Evolutionary conservation across 2,329 filamentous ascomycete species (phyloP), one percentile per base, ranked within the genome.

Genomic region (Septoria petroselini): DNA sequence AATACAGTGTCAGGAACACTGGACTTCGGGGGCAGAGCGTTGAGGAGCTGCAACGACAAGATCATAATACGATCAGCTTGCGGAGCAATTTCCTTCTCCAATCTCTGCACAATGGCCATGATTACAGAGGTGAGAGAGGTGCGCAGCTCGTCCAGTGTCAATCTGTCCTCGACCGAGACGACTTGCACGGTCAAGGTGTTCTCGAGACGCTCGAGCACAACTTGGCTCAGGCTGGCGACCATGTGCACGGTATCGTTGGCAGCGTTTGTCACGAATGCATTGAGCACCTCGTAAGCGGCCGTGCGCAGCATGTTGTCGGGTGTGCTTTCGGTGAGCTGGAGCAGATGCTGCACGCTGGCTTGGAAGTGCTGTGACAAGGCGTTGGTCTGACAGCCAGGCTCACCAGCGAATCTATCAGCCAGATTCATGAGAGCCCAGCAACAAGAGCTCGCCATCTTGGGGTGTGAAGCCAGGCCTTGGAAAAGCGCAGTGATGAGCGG

Each of bases 341-440:
- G 79, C 45, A 98, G 79, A 53, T 88, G 89, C 64, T 83, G 83
- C 52, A 97, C 85, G 67, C 91, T 95, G 64, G 91, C 82, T 72
- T 95, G 86, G 76, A 98, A 98, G 73, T 96, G 89, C 55, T 85
- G 83, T 2, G 91, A 95, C 41, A 98, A 77, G 35, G 89, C 80
- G 73, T 97, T 98, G 41, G 77, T 77, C 62, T 85, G 76, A 53
- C 84, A 85, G 41, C 88, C 88, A 48, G 84, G 79, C 48, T 96
- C 91, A 50, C 90, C 89, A 23, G 90, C 88, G 68, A 97, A 98
- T 54, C 91, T 86, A 68, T 98, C 93, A 8, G 93, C 91, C 67
- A 98, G 76, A 73, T 97, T 98, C 88, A 98, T 97, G 60, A 98
- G 75, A 25, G 93, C 91, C 93, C 94, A 96, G 76, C 93, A 98